Evolutionary conservation across 2,329 filamentous ascomycete species (phyloP).

Genomic region (Plenodomus biglobosus): DNA sequence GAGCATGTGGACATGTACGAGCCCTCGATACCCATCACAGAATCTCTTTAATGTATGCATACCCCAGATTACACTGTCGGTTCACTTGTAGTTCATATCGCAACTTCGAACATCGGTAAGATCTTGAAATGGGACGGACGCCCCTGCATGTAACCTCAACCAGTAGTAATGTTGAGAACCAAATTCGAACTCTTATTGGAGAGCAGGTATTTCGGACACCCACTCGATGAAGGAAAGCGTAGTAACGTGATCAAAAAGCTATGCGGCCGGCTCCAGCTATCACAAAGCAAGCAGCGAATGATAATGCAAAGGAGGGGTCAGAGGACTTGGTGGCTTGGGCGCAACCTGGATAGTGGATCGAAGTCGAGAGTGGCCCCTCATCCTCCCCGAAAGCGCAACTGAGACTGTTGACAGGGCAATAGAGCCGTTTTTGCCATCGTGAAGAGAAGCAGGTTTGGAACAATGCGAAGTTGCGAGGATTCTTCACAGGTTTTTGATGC

Average conservation of each 20-base stretch:
- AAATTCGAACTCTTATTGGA: conserved; percentile 29
- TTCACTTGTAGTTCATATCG: conserved; percentile 1
- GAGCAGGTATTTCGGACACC: conserved; percentile 9
- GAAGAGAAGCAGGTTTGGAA: conserved; percentile 6
- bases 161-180: conserved; percentile 21
- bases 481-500: conserved; percentile 29
- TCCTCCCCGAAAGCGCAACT: conserved; percentile 18
- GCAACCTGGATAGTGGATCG: conserved; percentile 33
- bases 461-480: conserved; percentile 6
- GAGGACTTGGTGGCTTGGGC: conserved; percentile 30
- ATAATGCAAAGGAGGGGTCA: conserved; percentile 28
- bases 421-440: conserved; percentile 14
- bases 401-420: conserved; percentile 26
- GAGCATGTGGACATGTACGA: neutral
- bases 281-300: conserved; percentile 37
- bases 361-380: conserved; percentile 19
- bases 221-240: conserved; percentile 21
- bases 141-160: conserved; percentile 30
- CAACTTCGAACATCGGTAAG: neutral
- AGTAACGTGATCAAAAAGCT: conserved; percentile 33
- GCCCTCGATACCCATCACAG: neutral
- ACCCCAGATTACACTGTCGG: conserved; percentile 1
- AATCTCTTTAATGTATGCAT: neutral
- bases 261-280: conserved; percentile 29
- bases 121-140: neutral